These are phyloP conservation scores for Paecilomyces sp. DNA, from an alignment of 2,329 filamentous ascomycete species.

Conservation along the genomic window DNA sequence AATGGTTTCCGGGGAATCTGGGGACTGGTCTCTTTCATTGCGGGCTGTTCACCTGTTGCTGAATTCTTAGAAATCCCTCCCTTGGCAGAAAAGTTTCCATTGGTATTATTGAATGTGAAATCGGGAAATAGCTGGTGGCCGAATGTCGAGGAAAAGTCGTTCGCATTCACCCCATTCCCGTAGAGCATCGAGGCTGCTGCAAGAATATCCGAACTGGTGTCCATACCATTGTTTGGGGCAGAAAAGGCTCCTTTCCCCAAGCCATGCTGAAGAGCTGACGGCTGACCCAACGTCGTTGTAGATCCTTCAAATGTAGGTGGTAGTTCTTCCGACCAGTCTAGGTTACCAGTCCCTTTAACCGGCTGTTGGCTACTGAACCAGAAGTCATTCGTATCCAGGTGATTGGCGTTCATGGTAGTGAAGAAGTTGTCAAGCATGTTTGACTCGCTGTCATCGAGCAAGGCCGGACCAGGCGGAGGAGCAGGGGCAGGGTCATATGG, in stretches of 20 bases:
- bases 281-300: constrained; percentile 55
- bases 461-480: constrained; percentile 56
- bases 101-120: constrained; percentile 13
- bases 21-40: constrained; percentile 8
- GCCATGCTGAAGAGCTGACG: constrained; percentile 25
- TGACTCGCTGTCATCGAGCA: constrained; percentile 54
- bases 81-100: constrained; percentile 11
- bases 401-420: constrained; percentile 33
- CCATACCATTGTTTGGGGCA: constrained; percentile 15
- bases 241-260: constrained; percentile 18
- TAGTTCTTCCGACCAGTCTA: constrained; percentile 42
- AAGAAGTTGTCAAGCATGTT: constrained; percentile 48
- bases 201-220: constrained; percentile 45
- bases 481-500: constrained; percentile 48
- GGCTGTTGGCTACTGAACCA: constrained; percentile 23
- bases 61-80: constrained; percentile 13
- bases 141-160: constrained; percentile 21
- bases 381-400: constrained; percentile 29
- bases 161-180: constrained; percentile 24
- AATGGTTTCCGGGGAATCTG: constrained; percentile 13
- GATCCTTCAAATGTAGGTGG: constrained; percentile 61
- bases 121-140: constrained; percentile 20
- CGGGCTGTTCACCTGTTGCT: constrained; percentile 7
- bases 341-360: constrained; percentile 20
- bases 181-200: constrained; percentile 48